These are phyloP conservation scores for Chlorokybus atmophyticus DNA, from an alignment of 139 green algal species.

Conservation along the genomic window DNA sequence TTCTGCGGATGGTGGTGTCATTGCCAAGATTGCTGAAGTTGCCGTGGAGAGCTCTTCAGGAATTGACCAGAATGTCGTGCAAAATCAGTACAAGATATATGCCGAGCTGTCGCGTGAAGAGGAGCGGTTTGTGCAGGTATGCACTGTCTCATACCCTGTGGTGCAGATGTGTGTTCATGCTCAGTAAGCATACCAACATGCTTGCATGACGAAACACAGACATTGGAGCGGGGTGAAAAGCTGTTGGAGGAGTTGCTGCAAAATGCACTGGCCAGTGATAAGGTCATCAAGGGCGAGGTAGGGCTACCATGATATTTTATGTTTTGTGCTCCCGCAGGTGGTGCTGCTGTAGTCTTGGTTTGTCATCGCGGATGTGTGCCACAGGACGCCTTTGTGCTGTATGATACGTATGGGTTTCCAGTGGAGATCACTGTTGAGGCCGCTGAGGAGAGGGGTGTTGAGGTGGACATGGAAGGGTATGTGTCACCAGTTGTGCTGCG, in stretches of 20 bases:
- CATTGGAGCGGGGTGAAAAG: conserved; percentile 64
- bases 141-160: too few relatives aligned
- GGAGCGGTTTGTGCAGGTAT: conserved; percentile 40
- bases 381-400: conserved; percentile 69
- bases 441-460: conserved; percentile 22
- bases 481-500: too few relatives aligned
- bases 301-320: too few relatives aligned
- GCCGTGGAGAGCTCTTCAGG: conserved; percentile 45
- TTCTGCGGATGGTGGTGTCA: conserved; percentile 44
- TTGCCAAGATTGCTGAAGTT: conserved; percentile 45
- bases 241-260: conserved; percentile 52
- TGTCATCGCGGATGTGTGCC: too few relatives aligned
- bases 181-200: too few relatives aligned
- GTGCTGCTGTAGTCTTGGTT: too few relatives aligned
- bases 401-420: conserved; percentile 79
- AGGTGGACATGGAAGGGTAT: conserved; percentile 33
- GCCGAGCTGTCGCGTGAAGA: conserved; percentile 65
- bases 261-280: not conserved
- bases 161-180: too few relatives aligned
- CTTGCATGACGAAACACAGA: too few relatives aligned
- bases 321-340: too few relatives aligned
- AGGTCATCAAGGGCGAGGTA: conserved; percentile 38
- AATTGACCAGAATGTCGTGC: conserved; percentile 52
- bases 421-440: conserved; percentile 65
- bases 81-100: conserved; percentile 45